phyloP scores from a whole-genome alignment of 2,329 filamentous ascomycete genomes.

The Cytospora piceae region DNA sequence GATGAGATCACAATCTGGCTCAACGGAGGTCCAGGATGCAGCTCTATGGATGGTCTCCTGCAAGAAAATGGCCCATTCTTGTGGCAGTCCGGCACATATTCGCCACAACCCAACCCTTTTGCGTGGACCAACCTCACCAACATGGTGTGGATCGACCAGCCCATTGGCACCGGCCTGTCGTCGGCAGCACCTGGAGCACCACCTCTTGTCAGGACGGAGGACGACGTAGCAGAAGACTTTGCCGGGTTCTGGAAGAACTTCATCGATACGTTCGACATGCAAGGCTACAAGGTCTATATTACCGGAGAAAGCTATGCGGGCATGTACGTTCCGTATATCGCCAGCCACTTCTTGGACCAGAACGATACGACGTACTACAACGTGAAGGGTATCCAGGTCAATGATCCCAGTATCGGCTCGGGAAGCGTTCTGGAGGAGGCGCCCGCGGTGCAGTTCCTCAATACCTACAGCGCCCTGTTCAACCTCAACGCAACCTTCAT shows the following conservation, averaged over 20 bases:
- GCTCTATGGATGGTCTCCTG: constrained; percentile 66
- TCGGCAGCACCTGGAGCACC: constrained; percentile 53
- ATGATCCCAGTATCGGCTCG: constrained; percentile 66
- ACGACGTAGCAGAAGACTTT: constrained; percentile 68
- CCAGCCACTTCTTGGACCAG: constrained; percentile 68
- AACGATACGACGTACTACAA: constrained; percentile 67
- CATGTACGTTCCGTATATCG: constrained; percentile 67
- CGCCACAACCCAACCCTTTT: constrained; percentile 66
- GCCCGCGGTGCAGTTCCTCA: constrained; percentile 58
- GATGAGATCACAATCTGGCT: constrained; percentile 67
- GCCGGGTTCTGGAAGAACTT: constrained; percentile 77
- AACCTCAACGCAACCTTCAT: constrained; percentile 61
- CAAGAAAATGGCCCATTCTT: constrained; percentile 74
- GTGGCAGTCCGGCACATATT: constrained; percentile 68
- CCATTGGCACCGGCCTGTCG: constrained; percentile 65
- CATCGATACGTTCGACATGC: constrained; percentile 65
- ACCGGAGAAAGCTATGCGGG: constrained; percentile 67
- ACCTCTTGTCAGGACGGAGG: constrained; percentile 62
- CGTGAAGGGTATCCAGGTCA: constrained; percentile 67
- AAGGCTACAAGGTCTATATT: constrained; percentile 68
- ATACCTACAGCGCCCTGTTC: constrained; percentile 60
- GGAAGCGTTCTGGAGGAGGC: constrained; percentile 46
- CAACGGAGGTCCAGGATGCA: constrained; percentile 60
- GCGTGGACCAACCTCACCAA: constrained; percentile 74
- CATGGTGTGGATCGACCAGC: constrained; percentile 73